Conservation (phyloP, 345 rosid species). For the Populus pruinosa region DNA sequence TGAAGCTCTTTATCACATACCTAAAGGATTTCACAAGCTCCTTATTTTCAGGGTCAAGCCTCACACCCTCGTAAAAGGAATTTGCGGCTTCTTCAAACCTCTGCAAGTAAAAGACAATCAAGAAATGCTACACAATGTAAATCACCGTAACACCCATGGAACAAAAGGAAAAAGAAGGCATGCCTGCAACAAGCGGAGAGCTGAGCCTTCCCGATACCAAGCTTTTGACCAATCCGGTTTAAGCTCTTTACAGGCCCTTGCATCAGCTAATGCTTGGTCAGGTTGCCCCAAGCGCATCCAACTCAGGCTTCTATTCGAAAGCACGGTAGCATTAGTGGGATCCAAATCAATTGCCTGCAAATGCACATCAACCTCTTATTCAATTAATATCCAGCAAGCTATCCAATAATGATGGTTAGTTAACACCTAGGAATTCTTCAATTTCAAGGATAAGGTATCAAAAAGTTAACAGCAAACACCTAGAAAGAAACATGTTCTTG, state of each 20-base stretch:
- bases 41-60: conserved; percentile 65
- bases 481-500: background rate
- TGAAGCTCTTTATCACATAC: conserved; percentile 31
- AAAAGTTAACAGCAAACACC: background rate
- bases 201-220: conserved; percentile 92
- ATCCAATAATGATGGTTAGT: background rate
- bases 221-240: conserved; percentile 84
- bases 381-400: background rate
- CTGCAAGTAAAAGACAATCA: conserved; percentile 34
- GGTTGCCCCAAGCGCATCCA: conserved; percentile 72
- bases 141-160: background rate
- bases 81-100: conserved; percentile 85
- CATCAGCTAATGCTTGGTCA: conserved; percentile 81
- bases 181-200: conserved; percentile 70
- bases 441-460: background rate
- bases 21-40: conserved; percentile 72
- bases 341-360: conserved; percentile 83
- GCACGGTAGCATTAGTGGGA: conserved; percentile 61
- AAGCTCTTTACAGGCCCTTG: conserved; percentile 62
- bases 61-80: conserved; percentile 77
- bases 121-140: background rate
- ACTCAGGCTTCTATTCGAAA: conserved; percentile 86
- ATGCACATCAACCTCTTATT: conserved; percentile 2
- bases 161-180: conserved; percentile 1
- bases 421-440: background rate